Percentiles rank a stretch among this genome's conserved stretches.
These are phyloP conservation scores for Pisolithus orientalis DNA, from an alignment of 768 basidiomycete genomes.

Conservation along the genomic window DNA sequence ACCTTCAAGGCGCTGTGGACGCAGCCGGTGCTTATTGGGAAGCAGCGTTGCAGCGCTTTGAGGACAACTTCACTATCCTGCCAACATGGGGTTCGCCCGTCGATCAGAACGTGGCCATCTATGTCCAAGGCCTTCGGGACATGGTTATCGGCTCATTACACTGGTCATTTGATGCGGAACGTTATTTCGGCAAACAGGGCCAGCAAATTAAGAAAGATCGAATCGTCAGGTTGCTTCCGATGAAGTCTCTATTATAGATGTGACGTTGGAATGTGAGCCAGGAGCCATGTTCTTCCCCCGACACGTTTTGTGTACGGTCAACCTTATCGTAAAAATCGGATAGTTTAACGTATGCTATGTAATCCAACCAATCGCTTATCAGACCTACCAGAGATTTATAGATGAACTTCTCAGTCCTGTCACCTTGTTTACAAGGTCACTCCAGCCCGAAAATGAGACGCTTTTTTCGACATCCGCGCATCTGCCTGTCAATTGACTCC, in stretches of 20 bases:
- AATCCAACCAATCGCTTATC: too few species aligned
- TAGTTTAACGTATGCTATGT: too few species aligned
- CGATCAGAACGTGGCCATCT: conserved; percentile 50
- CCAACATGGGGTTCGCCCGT: conserved; percentile 61
- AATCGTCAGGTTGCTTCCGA: conserved; percentile 45
- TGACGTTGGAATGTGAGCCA: too few species aligned
- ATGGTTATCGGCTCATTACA: conserved; percentile 71
- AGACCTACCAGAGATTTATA: too few species aligned
- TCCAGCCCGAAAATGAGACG: too few species aligned
- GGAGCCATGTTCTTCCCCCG: too few species aligned
- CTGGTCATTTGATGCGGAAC: conserved; percentile 65
- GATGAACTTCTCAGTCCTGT: too few species aligned
- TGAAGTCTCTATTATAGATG: neutral
- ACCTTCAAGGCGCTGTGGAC: conserved; percentile 57
- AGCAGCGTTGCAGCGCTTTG: conserved; percentile 48
- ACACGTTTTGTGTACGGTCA: too few species aligned
- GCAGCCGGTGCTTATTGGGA: conserved; percentile 57
- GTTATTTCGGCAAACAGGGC: conserved; percentile 63
- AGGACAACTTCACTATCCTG: conserved; percentile 37
- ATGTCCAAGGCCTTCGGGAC: conserved; percentile 57
- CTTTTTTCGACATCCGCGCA: too few species aligned
- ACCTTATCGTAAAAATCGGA: too few species aligned
- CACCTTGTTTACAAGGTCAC: too few species aligned
- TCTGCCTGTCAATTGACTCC: too few species aligned
- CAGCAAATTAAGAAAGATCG: conserved; percentile 47